Base-by-base conservation (phyloP, 2,329 filamentous ascomycete species). In the Mycosphaerelloides madeirae region DNA sequence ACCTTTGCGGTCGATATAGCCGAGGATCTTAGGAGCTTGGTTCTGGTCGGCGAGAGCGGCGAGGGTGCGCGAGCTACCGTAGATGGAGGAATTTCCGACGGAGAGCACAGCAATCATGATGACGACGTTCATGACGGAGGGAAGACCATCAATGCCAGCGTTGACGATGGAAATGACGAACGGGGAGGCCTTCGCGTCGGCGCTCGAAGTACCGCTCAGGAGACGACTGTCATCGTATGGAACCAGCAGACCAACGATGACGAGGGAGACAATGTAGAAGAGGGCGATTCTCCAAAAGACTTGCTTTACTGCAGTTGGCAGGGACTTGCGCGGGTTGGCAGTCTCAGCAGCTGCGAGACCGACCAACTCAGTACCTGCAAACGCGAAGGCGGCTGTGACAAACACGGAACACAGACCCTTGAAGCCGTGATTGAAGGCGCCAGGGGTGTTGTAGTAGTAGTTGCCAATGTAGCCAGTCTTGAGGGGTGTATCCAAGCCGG, bases 11-110 rank as follows among this genome's bases (percentile, higher is more conserved):
- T 84, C 81, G 51, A 84, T 76, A 57, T 82, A 80, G 22, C 74
- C 70, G n/a, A 84, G 68, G 50, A 79, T 69, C 49, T 66, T 71
- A 9, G 80, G 80, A 0, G 75, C 80, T 56, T 74, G 71, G 34
- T 67, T 61, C 65, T 94, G 73, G 31, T 60, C 89, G 36, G 90
- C 89, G 2, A 97, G 78, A 3, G 90, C 89, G 16, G 89, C 88
- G 8, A 97, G 79, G 1, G 90, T 96, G 55, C 91, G 83, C 3
- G 87, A 94, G 18, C 87, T 91, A 38, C 60, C 62, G 41, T 62
- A 64, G 38, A 59, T 74, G 53, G 72, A 72, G 1, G 77, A 80
- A 54, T 80, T 79, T 55, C 76, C 79, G 35, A 81, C 77, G 31
- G 71, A 76, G 38, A 81, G 65, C 28, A 82, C 79, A 4, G 78